Evolutionary conservation across 2,329 filamentous ascomycete genomes (phyloP).

Genomic region (Furcasterigmium furcatum): DNA sequence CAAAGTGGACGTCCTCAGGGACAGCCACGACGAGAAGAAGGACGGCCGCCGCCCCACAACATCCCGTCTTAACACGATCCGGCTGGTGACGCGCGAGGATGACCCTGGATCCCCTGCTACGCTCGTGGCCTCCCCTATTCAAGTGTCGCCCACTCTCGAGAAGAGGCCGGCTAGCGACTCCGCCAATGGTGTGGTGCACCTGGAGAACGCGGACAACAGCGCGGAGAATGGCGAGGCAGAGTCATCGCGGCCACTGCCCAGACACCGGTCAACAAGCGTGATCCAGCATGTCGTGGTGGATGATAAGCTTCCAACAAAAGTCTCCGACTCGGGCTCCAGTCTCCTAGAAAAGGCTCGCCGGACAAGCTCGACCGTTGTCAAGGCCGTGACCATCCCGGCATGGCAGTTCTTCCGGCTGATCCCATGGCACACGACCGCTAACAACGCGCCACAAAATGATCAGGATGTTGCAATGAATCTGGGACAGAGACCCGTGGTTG

Average conservation of each 20-base stretch:
- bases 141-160: constrained; percentile 19
- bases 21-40: constrained; percentile 54
- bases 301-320: constrained; percentile 40
- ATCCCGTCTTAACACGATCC: constrained; percentile 26
- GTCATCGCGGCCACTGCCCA: constrained; percentile 27
- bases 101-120: constrained; percentile 21
- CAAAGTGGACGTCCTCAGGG: constrained; percentile 80
- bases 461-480: constrained; percentile 88
- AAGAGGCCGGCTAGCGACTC: constrained; percentile 5
- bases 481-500: constrained; percentile 78
- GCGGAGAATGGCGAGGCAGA: not conserved
- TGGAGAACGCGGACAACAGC: not conserved
- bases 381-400: constrained; percentile 90
- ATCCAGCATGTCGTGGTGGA: constrained; percentile 58
- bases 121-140: constrained; percentile 26
- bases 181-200: constrained; percentile 3
- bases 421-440: constrained; percentile 75
- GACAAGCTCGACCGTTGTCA: constrained; percentile 52
- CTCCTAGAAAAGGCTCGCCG: constrained; percentile 38
- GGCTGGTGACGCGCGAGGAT: constrained; percentile 28
- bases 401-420: constrained; percentile 97
- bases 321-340: constrained; percentile 32
- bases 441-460: constrained; percentile 57
- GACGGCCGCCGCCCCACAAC: constrained; percentile 18
- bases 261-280: constrained; percentile 54